These are phyloP conservation scores for Mortierella sp. DNA, from an alignment of 371 early-diverging fungal genomes.

Conservation along the genomic window DNA sequence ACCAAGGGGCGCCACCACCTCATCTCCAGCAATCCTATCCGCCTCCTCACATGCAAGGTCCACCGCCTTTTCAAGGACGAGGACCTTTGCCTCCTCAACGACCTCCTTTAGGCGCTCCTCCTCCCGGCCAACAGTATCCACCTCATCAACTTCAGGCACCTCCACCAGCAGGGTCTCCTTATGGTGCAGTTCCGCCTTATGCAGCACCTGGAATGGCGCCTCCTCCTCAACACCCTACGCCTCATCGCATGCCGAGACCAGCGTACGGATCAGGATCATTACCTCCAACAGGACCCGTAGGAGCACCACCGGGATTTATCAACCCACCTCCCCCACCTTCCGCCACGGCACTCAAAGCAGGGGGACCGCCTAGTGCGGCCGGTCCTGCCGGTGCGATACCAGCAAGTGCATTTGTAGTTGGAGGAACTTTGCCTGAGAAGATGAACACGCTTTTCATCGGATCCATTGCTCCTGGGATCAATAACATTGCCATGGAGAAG, in stretches of 20 bases:
- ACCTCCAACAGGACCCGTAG: constrained; percentile 14
- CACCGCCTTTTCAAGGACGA: constrained; percentile 12
- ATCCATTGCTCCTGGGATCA: constrained; percentile 77
- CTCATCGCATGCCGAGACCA: constrained; percentile 23
- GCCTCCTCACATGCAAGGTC: constrained; percentile 10
- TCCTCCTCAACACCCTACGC: constrained; percentile 3
- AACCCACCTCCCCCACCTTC: constrained; percentile 7
- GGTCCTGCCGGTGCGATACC: constrained; percentile 8
- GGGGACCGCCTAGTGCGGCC: constrained; percentile 4
- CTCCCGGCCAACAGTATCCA: constrained; percentile 11
- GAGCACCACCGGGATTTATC: constrained; percentile 13
- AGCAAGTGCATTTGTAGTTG: constrained; percentile 22
- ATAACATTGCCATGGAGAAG: constrained; percentile 77
- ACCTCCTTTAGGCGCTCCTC: constrained; percentile 16
- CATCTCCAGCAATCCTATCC: constrained; percentile 20
- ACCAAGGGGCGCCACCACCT: constrained; percentile 29
- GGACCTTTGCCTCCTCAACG: constrained; percentile 22
- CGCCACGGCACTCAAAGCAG: neutral
- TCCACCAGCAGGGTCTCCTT: constrained; percentile 13
- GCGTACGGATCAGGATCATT: constrained; percentile 25
- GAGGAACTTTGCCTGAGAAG: constrained; percentile 63
- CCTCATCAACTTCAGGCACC: constrained; percentile 17
- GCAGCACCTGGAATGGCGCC: constrained; percentile 6
- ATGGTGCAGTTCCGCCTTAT: constrained; percentile 14
- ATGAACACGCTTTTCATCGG: constrained; percentile 80